A percentile compares a stretch with the other conserved stretches of the same genome.
Evolutionary conservation across 257 asterid genomes (phyloP).

Genomic region (Solanum peruvianum): DNA sequence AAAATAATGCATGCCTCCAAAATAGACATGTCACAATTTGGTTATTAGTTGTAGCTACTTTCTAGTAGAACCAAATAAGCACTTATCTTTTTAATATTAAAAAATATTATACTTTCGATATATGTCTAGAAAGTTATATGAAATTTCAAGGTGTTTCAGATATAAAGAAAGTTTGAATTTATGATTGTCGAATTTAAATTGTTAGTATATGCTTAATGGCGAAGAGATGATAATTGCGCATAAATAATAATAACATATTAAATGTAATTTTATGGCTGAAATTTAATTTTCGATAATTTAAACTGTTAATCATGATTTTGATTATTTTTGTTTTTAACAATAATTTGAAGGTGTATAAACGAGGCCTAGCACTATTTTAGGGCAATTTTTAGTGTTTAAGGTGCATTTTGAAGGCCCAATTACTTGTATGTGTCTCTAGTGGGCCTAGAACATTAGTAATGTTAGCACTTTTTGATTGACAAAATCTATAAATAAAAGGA

Average conservation of each 20-base stretch:
- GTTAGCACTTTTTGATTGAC: background rate
- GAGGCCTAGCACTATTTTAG: background rate
- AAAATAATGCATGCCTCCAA: background rate
- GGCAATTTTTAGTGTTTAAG: background rate
- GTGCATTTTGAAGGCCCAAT: background rate
- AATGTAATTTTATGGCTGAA: background rate
- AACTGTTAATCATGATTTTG: background rate
- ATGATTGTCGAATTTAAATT: background rate
- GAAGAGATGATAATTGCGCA: background rate
- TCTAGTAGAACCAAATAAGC: background rate
- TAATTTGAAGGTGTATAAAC: background rate
- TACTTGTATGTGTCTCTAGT: background rate
- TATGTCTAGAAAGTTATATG: background rate
- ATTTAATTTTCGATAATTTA: background rate
- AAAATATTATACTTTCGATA: background rate
- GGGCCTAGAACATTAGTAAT: background rate
- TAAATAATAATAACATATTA: rapidly evolving
- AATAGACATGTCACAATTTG: background rate
- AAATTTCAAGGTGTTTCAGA: background rate
- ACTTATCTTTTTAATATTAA: background rate
- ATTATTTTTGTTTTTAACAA: background rate
- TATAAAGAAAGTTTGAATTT: rapidly evolving
- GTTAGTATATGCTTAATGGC: background rate
- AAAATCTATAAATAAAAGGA: background rate
- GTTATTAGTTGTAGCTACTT: background rate